phyloP scores from a whole-genome alignment of 2,329 filamentous ascomycete species.

The Akanthomyces uredinophilus region DNA sequence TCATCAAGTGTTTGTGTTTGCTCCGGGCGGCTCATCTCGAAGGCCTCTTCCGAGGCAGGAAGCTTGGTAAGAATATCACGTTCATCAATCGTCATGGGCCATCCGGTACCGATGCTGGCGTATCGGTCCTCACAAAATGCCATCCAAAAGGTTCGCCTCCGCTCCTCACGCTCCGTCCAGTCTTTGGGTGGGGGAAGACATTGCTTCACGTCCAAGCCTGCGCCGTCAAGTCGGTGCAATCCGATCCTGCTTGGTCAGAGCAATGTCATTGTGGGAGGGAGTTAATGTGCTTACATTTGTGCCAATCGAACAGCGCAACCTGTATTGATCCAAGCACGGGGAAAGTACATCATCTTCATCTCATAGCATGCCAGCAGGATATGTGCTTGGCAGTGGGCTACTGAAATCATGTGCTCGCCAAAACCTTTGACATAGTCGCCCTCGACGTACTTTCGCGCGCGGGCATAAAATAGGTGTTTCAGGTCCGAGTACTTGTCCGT shows the following conservation, averaged over 20 bases:
- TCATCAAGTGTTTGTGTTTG: slow-evolving; percentile 65
- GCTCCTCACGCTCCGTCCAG: slow-evolving; percentile 90
- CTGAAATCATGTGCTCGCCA: slow-evolving; percentile 80
- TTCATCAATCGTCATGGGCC: slow-evolving; percentile 94
- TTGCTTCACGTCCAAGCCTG: slow-evolving; percentile 84
- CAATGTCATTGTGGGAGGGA: slow-evolving; percentile 22
- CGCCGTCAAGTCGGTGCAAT: slow-evolving; percentile 78
- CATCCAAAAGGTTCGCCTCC: slow-evolving; percentile 92
- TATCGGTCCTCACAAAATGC: slow-evolving; percentile 87
- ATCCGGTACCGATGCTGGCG: slow-evolving; percentile 91
- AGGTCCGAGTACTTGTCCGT: slow-evolving; percentile 75
- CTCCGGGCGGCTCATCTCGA: slow-evolving; percentile 71
- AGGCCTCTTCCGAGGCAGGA: slow-evolving; percentile 79
- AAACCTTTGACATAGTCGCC: slow-evolving; percentile 87
- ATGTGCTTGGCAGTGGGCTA: slow-evolving; percentile 84
- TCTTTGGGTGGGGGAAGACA: slow-evolving; percentile 81
- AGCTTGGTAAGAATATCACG: slow-evolving; percentile 83
- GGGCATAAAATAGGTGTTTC: slow-evolving; percentile 84
- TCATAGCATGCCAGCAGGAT: slow-evolving; percentile 76
- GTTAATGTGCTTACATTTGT: slow-evolving; percentile 60
- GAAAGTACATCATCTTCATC: slow-evolving; percentile 97
- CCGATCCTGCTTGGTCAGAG: slow-evolving; percentile 71
- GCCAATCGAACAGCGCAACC: slow-evolving; percentile 74
- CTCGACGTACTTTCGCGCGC: slow-evolving; percentile 85
- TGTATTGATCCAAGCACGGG: slow-evolving; percentile 88